phyloP scores from a whole-genome alignment of 371 early-diverging fungal genomes.

The Lichtheimia ornata region DNA sequence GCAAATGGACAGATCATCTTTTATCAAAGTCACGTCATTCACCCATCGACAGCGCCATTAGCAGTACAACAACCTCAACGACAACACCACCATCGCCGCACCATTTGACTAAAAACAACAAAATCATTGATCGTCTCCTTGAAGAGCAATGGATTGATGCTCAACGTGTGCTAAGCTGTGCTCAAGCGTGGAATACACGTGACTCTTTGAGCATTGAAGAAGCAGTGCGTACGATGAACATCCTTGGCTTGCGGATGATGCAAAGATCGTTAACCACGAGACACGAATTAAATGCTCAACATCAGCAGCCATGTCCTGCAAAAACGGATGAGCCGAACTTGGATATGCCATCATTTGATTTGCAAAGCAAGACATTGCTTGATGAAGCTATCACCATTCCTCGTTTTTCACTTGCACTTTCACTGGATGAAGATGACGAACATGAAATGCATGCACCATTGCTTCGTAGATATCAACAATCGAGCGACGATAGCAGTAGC shows the following conservation, averaged over 20 bases:
- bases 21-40: slow-evolving; percentile 17
- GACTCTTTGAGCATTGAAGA: slow-evolving; percentile 21
- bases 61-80: slow-evolving; percentile 6
- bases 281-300: no score
- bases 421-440: slow-evolving; percentile 7
- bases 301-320: background rate
- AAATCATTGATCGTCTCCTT: slow-evolving; percentile 35
- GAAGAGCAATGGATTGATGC: slow-evolving; percentile 46
- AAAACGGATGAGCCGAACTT: background rate
- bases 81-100: background rate
- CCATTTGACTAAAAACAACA: background rate
- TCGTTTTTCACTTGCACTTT: slow-evolving; percentile 2
- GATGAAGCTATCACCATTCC: background rate
- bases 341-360: no score
- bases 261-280: slow-evolving; percentile 12
- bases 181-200: slow-evolving; percentile 38
- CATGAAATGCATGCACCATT: slow-evolving; percentile 27
- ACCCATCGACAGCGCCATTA: background rate
- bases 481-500: background rate
- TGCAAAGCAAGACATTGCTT: no score
- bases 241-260: slow-evolving; percentile 37
- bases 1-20: slow-evolving; percentile 34
- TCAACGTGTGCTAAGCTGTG: slow-evolving; percentile 44
- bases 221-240: slow-evolving; percentile 43
- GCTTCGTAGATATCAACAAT: slow-evolving; percentile 16